Percentiles rank a stretch among this genome's conserved stretches.
Evolutionary conservation across 2,329 filamentous ascomycete genomes (phyloP).

Genomic region (Monosporascus sp.): DNA sequence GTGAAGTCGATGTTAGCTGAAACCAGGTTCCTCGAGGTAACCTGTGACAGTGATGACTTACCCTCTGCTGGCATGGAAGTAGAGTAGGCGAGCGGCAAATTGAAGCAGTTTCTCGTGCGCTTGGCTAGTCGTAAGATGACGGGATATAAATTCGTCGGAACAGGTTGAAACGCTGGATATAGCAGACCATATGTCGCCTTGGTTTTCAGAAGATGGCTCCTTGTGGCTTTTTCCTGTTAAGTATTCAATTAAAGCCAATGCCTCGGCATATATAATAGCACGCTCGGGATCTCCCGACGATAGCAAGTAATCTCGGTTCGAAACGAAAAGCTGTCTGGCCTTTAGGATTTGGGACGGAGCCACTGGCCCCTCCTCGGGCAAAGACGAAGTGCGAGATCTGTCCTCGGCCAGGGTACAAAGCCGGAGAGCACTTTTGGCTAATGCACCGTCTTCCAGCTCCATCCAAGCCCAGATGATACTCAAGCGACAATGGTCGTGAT

Average conservation of each 20-base stretch:
- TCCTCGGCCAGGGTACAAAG: slow-evolving; percentile 36
- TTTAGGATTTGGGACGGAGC: slow-evolving; percentile 45
- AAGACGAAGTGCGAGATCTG: slow-evolving; percentile 8
- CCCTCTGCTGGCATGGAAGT: slow-evolving; percentile 57
- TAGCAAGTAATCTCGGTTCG: slow-evolving; percentile 50
- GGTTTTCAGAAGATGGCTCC: slow-evolving; percentile 39
- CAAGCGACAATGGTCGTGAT: slow-evolving; percentile 33
- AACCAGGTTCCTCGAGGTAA: not conserved
- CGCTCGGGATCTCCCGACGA: slow-evolving; percentile 41
- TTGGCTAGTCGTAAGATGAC: slow-evolving; percentile 25
- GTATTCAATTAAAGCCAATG: slow-evolving; percentile 63
- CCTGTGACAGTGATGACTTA: slow-evolving; percentile 24
- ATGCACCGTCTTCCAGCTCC: slow-evolving; percentile 43
- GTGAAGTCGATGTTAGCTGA: slow-evolving; percentile 5
- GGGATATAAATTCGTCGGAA: slow-evolving; percentile 37
- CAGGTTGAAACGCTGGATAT: slow-evolving; percentile 36
- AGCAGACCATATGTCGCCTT: slow-evolving; percentile 52
- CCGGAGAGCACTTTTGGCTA: slow-evolving; percentile 28
- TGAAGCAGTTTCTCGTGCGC: slow-evolving; percentile 65
- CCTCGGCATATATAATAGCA: slow-evolving; percentile 54
- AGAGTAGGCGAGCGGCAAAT: slow-evolving; percentile 59
- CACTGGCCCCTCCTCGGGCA: slow-evolving; percentile 11
- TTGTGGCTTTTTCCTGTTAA: slow-evolving; percentile 40
- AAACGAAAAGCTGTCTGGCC: slow-evolving; percentile 45
- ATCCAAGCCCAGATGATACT: slow-evolving; percentile 65